Percentiles rank a stretch among this genome's conserved stretches.
These are phyloP conservation scores for Myriosclerotinia scirpicola DNA, from an alignment of 2,329 filamentous ascomycete species.

Conservation along the genomic window DNA sequence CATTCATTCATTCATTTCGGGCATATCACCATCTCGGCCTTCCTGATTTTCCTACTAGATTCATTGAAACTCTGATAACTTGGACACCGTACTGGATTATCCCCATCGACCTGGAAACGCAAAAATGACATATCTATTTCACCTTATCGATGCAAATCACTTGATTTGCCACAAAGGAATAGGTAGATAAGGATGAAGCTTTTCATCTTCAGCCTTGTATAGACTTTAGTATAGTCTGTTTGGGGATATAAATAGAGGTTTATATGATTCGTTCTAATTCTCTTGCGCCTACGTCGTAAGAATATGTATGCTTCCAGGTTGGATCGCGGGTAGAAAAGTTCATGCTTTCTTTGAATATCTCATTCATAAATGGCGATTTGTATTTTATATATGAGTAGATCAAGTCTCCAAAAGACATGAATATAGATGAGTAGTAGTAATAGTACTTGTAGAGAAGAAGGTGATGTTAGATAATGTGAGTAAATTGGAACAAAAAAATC, in stretches of 20 bases:
- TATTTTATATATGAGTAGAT: background rate
- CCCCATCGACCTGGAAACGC: background rate
- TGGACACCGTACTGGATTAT: background rate
- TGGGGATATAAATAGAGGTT: background rate
- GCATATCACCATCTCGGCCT: background rate
- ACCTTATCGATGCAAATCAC: slow-evolving; percentile 14
- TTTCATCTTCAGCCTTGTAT: background rate
- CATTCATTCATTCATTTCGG: no score
- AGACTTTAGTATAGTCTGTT: no score
- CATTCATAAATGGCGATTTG: background rate
- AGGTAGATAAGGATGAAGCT: background rate
- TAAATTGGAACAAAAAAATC: no score
- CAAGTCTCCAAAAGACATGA: no score
- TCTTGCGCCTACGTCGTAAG: background rate
- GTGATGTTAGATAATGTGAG: background rate
- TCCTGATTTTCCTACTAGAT: background rate
- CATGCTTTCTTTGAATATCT: background rate
- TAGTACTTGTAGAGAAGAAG: background rate
- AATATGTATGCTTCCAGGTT: background rate
- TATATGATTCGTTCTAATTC: background rate
- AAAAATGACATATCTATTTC: no score
- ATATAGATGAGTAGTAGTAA: background rate
- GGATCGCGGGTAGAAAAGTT: background rate
- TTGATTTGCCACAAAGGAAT: background rate
- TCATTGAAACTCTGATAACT: background rate